Conservation (phyloP, 2,329 filamentous ascomycete species). For the Penicillium concentricum region DNA sequence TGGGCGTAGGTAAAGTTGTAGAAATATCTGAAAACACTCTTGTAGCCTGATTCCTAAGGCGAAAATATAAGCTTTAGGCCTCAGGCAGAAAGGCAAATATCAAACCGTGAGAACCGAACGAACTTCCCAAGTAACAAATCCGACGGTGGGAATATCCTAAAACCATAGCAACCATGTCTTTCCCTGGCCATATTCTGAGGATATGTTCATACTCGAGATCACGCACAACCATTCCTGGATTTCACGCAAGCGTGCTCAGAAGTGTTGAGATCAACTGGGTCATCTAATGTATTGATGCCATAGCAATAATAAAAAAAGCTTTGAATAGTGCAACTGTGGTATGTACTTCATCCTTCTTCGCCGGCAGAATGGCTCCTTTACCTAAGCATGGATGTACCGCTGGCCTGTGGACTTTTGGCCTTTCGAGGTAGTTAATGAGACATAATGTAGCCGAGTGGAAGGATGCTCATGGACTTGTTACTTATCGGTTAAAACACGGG, state of each 20-base stretch:
- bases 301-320: not conserved
- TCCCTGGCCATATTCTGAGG: rapidly evolving
- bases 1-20: too few species aligned
- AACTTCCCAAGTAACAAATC: not conserved
- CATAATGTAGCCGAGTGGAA: not conserved
- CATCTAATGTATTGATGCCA: not conserved
- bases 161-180: not conserved
- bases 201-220: not conserved
- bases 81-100: too few species aligned
- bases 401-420: not conserved
- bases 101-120: too few species aligned
- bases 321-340: not conserved
- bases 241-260: not conserved
- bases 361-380: not conserved
- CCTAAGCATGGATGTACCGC: not conserved
- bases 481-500: not conserved
- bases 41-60: too few species aligned
- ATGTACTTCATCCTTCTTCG: too few species aligned
- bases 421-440: not conserved
- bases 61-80: too few species aligned
- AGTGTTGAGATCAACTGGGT: not conserved
- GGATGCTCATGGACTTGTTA: too few species aligned
- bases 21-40: too few species aligned
- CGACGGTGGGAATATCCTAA: not conserved
- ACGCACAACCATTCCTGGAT: not conserved